These are phyloP conservation scores for Wickerhamiella kazuoi DNA, from an alignment of 805 yeast species.

Conservation along the genomic window DNA sequence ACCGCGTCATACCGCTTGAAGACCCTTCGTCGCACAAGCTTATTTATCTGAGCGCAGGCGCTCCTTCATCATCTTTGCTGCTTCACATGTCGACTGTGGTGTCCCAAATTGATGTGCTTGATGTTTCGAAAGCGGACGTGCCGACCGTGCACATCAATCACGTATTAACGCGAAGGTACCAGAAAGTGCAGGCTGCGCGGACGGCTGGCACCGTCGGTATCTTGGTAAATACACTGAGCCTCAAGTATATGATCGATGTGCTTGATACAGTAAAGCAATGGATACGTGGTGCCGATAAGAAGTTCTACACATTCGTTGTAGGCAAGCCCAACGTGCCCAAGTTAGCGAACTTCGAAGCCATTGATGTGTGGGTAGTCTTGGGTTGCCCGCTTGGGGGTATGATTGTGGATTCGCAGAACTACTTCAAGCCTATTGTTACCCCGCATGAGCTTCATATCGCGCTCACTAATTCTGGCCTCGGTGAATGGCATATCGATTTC, in stretches of 20 bases:
- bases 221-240: constrained; percentile 73
- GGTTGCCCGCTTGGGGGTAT: constrained; percentile 95
- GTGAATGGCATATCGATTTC: constrained; percentile 81
- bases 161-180: constrained; percentile 56
- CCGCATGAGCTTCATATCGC: constrained; percentile 84
- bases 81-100: constrained; percentile 62
- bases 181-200: constrained; percentile 73
- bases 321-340: constrained; percentile 98
- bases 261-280: constrained; percentile 42
- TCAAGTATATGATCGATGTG: constrained; percentile 53
- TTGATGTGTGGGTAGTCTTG: constrained; percentile 84
- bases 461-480: constrained; percentile 73
- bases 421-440: constrained; percentile 78
- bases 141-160: neutral
- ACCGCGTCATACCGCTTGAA: constrained; percentile 5
- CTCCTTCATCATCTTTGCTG: constrained; percentile 64
- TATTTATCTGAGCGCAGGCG: constrained; percentile 34
- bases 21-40: constrained; percentile 32
- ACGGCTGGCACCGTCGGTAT: constrained; percentile 87
- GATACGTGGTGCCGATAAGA: constrained; percentile 64
- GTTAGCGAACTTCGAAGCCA: constrained; percentile 84
- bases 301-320: constrained; percentile 84
- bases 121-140: neutral
- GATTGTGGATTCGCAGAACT: constrained; percentile 57
- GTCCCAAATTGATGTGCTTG: constrained; percentile 10